Evolutionary conservation across 108 stramenopile genomes (phyloP).

Genomic region (Schizochytrium sp.): DNA sequence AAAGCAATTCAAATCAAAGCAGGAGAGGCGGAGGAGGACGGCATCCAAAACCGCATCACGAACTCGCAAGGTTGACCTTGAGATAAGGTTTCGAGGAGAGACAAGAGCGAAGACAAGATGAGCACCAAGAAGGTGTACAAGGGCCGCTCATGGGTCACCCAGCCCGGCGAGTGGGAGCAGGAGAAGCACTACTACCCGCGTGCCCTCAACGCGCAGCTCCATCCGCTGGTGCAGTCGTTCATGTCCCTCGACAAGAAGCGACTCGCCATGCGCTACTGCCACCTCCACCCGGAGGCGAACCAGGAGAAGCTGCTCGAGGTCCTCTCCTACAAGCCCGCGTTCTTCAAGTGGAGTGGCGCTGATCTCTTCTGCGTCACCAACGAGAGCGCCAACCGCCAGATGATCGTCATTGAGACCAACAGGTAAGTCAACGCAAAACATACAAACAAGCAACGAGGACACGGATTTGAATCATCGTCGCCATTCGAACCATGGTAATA

Average conservation of each 20-base stretch:
- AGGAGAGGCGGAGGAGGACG: too few relatives aligned
- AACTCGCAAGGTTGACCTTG: too few relatives aligned
- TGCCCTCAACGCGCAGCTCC: slow-evolving; percentile 59
- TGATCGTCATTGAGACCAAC: slow-evolving; percentile 68
- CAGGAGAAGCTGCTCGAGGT: slow-evolving; percentile 60
- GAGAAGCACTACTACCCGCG: slow-evolving; percentile 60
- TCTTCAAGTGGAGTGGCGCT: slow-evolving; percentile 63
- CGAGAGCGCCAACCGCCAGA: slow-evolving; percentile 25
- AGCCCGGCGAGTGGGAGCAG: slow-evolving; percentile 60
- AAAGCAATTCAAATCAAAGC: too few relatives aligned
- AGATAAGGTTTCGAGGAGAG: not conserved
- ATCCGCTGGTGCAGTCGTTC: slow-evolving; percentile 59
- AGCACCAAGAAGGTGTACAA: slow-evolving; percentile 51
- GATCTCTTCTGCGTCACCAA: slow-evolving; percentile 62
- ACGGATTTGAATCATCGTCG: not conserved
- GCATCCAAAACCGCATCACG: too few relatives aligned
- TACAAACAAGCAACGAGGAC: not conserved
- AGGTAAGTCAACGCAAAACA: not conserved
- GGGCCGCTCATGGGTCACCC: slow-evolving; percentile 16
- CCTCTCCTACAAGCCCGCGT: slow-evolving; percentile 44
- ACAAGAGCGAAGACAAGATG: not conserved
- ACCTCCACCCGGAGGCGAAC: slow-evolving; percentile 60
- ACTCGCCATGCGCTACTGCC: slow-evolving; percentile 62
- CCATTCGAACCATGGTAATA: too few relatives aligned
- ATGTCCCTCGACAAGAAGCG: slow-evolving; percentile 52